Conservation (phyloP, 257 asterid species). For the Euphrasia confusa region DNA sequence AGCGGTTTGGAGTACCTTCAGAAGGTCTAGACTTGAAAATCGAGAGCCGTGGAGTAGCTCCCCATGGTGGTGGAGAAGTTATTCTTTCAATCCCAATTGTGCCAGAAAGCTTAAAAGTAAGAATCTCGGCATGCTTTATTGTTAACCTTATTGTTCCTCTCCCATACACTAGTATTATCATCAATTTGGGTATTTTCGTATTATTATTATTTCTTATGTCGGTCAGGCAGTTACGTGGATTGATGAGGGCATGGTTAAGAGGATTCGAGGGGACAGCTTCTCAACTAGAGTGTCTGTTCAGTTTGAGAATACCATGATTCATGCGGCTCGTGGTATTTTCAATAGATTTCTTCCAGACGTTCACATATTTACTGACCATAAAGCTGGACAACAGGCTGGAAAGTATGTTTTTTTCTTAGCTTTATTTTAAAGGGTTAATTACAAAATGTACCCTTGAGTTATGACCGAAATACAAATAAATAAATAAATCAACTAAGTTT, state of each 20-base stretch:
- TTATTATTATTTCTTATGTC: conserved; percentile 1
- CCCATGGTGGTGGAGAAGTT: conserved; percentile 89
- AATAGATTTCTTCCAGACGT: conserved; percentile 75
- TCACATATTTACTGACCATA: conserved; percentile 79
- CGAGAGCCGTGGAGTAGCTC: conserved; percentile 79
- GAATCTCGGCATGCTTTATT: conserved; percentile 20
- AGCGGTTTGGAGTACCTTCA: conserved; percentile 73
- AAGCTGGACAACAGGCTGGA: conserved; percentile 73
- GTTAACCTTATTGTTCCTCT: not conserved
- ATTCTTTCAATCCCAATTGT: conserved; percentile 60
- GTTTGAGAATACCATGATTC: conserved; percentile 73
- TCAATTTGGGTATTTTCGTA: not conserved
- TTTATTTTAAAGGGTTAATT: not conserved
- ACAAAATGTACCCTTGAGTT: not conserved
- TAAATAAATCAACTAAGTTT: not conserved
- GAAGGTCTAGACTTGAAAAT: conserved; percentile 71
- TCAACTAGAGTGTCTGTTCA: conserved; percentile 78
- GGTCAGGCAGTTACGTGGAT: conserved; percentile 73
- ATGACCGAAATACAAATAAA: not conserved
- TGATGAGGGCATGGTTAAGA: conserved; percentile 93
- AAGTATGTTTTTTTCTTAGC: conserved; percentile 42
- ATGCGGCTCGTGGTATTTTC: conserved; percentile 86
- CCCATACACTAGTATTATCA: not conserved
- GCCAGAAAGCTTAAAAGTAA: conserved; percentile 61
- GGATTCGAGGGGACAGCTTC: conserved; percentile 78